phyloP scores from a whole-genome alignment of 106 monocot genomes.

The Alisma plantagoaquatica region DNA sequence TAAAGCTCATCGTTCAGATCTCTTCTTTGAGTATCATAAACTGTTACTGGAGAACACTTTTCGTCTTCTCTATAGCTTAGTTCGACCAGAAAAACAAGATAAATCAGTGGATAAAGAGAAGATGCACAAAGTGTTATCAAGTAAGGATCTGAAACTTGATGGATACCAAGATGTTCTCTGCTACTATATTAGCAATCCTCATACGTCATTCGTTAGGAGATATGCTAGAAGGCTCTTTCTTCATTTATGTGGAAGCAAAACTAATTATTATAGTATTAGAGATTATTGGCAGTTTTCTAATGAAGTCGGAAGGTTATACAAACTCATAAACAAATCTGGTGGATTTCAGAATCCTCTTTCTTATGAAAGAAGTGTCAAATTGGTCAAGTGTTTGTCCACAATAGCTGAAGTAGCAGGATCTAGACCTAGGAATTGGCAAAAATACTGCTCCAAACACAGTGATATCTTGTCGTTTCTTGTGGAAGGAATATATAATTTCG shows the following conservation, averaged over 20 bases:
- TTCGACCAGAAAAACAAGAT: slow-evolving; percentile 95
- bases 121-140: slow-evolving; percentile 26
- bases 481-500: slow-evolving; percentile 60
- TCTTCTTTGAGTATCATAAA: slow-evolving; percentile 82
- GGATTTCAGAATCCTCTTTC: slow-evolving; percentile 60
- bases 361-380: slow-evolving; percentile 86
- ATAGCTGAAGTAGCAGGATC: slow-evolving; percentile 84
- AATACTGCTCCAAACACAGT: slow-evolving; percentile 69
- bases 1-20: slow-evolving; percentile 76
- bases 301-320: slow-evolving; percentile 68
- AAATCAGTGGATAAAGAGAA: slow-evolving; percentile 82
- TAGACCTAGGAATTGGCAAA: slow-evolving; percentile 97
- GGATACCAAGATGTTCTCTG: slow-evolving; percentile 95
- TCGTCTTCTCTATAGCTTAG: slow-evolving; percentile 78
- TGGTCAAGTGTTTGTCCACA: slow-evolving; percentile 80
- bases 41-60: slow-evolving; percentile 89
- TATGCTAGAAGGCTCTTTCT: slow-evolving; percentile 96
- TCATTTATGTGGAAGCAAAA: slow-evolving; percentile 95
- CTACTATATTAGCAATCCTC: slow-evolving; percentile 82
- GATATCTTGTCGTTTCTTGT: slow-evolving; percentile 71
- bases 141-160: slow-evolving; percentile 91
- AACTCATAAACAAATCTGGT: slow-evolving; percentile 77
- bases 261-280: slow-evolving; percentile 86
- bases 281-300: slow-evolving; percentile 95
- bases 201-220: slow-evolving; percentile 79